Percentiles rank a stretch among this genome's conserved stretches.
These are phyloP conservation scores for Cudoniella acicularis DNA, from an alignment of 495 filamentous ascomycete species.

Conservation along the genomic window DNA sequence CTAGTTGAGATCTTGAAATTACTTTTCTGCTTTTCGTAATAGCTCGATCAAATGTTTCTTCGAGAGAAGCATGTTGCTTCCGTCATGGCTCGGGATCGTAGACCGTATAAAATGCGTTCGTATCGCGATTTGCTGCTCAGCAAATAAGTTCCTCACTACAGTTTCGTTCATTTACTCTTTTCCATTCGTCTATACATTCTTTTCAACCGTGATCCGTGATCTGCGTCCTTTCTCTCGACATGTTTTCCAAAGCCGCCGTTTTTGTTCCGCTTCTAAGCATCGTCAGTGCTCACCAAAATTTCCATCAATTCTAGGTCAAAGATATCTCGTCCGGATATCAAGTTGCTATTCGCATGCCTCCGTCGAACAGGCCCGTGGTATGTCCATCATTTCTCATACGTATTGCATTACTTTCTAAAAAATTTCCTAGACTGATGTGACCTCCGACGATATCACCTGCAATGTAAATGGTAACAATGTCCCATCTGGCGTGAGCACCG, in stretches of 20 bases:
- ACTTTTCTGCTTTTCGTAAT: background rate
- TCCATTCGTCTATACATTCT: constrained; percentile 19
- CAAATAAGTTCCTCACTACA: background rate
- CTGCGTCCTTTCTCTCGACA: constrained; percentile 7
- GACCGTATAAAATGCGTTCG: too few species aligned
- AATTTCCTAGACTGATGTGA: constrained; percentile 23
- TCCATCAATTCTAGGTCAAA: constrained; percentile 38
- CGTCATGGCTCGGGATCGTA: too few species aligned
- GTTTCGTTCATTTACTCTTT: constrained; percentile 18
- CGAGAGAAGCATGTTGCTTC: too few species aligned
- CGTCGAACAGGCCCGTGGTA: constrained; percentile 34
- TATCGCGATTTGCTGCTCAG: background rate
- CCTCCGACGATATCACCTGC: constrained; percentile 31
- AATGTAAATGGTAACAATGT: constrained; percentile 33
- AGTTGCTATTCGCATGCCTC: constrained; percentile 34
- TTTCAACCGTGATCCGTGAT: constrained; percentile 11
- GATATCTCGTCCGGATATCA: constrained; percentile 34
- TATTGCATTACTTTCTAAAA: background rate
- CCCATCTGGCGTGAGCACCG: constrained; percentile 28
- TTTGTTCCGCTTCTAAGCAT: constrained; percentile 16
- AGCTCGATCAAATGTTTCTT: background rate
- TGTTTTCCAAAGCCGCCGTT: constrained; percentile 15
- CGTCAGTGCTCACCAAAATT: constrained; percentile 35
- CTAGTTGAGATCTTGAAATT: background rate
- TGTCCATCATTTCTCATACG: background rate